A percentile compares a stretch with the other conserved stretches of the same genome.
These are phyloP conservation scores for Tympanopsis confertula DNA, from an alignment of 2,329 filamentous ascomycete species.

Conservation along the genomic window DNA sequence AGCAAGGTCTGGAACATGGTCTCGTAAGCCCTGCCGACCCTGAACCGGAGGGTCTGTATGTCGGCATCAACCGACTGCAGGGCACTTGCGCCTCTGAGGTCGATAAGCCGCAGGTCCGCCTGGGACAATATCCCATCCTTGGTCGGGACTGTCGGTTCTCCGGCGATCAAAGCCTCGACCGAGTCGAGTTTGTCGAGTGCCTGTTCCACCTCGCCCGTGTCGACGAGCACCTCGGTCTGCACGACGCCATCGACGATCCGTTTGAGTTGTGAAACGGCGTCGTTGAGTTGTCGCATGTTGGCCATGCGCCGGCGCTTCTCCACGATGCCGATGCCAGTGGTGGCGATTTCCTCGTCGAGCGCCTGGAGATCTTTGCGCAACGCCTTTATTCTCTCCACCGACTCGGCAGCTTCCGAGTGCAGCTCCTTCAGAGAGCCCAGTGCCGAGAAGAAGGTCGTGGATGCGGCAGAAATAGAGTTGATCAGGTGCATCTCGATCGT, in stretches of 20 bases:
- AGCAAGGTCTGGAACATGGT: slow-evolving; percentile 66
- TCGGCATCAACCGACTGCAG: slow-evolving; percentile 74
- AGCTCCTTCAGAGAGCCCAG: slow-evolving; percentile 82
- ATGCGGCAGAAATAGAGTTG: slow-evolving; percentile 88
- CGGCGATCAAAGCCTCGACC: slow-evolving; percentile 73
- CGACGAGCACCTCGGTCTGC: slow-evolving; percentile 69
- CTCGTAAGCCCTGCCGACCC: slow-evolving; percentile 82
- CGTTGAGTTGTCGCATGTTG: slow-evolving; percentile 71
- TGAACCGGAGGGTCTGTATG: slow-evolving; percentile 61
- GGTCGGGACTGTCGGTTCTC: slow-evolving; percentile 38
- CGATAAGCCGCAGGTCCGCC: slow-evolving; percentile 18
- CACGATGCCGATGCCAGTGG: slow-evolving; percentile 74
- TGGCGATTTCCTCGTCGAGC: slow-evolving; percentile 77
- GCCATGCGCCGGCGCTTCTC: slow-evolving; percentile 71
- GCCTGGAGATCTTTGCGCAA: slow-evolving; percentile 68
- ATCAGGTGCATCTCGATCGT: slow-evolving; percentile 96
- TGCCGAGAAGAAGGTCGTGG: slow-evolving; percentile 90
- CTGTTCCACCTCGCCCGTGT: slow-evolving; percentile 68
- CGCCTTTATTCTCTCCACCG: slow-evolving; percentile 73
- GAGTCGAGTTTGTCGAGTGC: slow-evolving; percentile 68
- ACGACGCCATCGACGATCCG: slow-evolving; percentile 66
- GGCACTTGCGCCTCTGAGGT: slow-evolving; percentile 67
- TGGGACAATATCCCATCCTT: slow-evolving; percentile 12
- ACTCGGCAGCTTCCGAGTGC: slow-evolving; percentile 84
- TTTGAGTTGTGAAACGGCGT: slow-evolving; percentile 72